Evolutionary conservation across 139 green algal species (phyloP).

Genomic region (Closterium sp.): DNA sequence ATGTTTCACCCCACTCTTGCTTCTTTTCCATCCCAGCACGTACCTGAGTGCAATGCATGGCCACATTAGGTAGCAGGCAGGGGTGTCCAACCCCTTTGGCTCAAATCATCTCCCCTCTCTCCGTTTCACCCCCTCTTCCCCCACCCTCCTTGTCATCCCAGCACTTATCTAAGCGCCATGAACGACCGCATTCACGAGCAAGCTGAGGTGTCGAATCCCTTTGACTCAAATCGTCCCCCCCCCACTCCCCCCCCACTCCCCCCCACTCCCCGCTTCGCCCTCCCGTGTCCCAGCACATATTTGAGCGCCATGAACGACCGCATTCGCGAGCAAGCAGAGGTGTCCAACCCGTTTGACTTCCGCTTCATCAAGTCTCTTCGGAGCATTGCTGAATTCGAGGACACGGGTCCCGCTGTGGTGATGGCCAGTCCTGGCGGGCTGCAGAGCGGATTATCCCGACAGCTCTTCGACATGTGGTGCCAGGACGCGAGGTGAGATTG

Average conservation of each 20-base stretch:
- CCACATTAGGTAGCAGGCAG: slow-evolving; percentile 81
- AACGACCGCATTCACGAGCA: slow-evolving; percentile 88
- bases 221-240: slow-evolving; percentile 39
- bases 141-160: background rate
- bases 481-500: slow-evolving; percentile 65
- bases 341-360: slow-evolving; percentile 95
- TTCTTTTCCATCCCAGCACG: slow-evolving; percentile 61
- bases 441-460: slow-evolving; percentile 65
- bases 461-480: slow-evolving; percentile 97
- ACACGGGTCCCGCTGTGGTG: slow-evolving; percentile 85
- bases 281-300: slow-evolving; percentile 72
- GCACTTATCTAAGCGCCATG: slow-evolving; percentile 96
- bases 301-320: slow-evolving; percentile 96
- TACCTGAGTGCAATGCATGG: slow-evolving; percentile 99
- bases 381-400: slow-evolving; percentile 68
- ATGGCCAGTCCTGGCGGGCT: slow-evolving; percentile 68
- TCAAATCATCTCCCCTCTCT: too few species aligned
- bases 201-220: slow-evolving; percentile 83
- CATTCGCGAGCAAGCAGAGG: slow-evolving; percentile 81
- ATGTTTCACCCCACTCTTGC: too few species aligned
- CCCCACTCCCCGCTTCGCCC: too few species aligned
- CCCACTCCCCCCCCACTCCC: background rate
- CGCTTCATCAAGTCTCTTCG: slow-evolving; percentile 82
- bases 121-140: background rate
- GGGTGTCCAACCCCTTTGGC: slow-evolving; percentile 86